Evolutionary conservation across 257 asterid species (phyloP), one percentile per base, ranked within the genome.

Genomic region (Solanum ossicruentum): DNA sequence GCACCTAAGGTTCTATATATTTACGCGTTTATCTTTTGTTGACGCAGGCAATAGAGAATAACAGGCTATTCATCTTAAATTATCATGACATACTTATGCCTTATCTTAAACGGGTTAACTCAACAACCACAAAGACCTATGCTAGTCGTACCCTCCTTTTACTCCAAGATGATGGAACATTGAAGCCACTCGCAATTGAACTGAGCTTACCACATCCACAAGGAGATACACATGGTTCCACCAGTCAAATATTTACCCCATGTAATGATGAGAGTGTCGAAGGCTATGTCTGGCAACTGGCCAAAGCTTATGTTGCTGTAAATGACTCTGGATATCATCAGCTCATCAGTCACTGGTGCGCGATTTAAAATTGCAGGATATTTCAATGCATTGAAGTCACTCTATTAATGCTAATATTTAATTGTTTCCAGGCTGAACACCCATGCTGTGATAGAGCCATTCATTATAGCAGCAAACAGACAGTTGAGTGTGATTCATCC

Each of bases 251-350:
- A 16, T 93, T 85, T 84, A 93, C 96, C 23, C 97, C 98, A 10
- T 84, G 90, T 51, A 77, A 51, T 26, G 91, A 92, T 28, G 84
- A 93, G 13, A 95, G 96, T 54, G 80, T 90, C 16, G 93, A 89
- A 28, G 90, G 89, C 17, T 87, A 91, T 17, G 84, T 96, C 61
- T 96, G 99, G 99, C 97, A 96, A 90, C 92, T 96, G 16, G 97
- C 98, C 0, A 96, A 96, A 88, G 99, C 99, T 63, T 95, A 96
- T 82, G 98, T 89, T 52, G 95, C 97, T 23, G 97, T 96, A 7
- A 96, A 95, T 43, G 99, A 96, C 73, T 92, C 99, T 1, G 99
- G 98, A 82, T 92, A 89, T 87, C 99, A 96, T 85, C 99, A 95
- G 87, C 98, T 96, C 87, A 86, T 96, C 56, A 93, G 98, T 93